Evolutionary conservation across 441 rosid species (phyloP), one percentile per base, ranked within the genome.

Genomic region (Pelargonium cotyledonis): DNA sequence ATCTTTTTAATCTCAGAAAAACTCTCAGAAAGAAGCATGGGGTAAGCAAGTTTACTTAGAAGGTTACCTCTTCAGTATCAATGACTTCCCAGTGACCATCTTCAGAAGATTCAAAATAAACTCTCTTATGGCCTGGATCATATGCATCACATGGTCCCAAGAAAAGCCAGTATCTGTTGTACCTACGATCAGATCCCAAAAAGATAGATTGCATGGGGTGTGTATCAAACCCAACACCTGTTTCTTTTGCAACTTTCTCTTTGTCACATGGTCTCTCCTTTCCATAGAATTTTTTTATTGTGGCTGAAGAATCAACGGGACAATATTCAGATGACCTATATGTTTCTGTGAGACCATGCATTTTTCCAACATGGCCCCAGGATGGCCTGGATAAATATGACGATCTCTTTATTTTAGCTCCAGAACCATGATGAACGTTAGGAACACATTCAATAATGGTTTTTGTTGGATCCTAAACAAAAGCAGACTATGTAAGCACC

Each of bases 81-180:
- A 95, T 85, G 73, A 95, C 90, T 82, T 89, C 88, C 99, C 99
- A 95, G 82, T 86, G 95, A 72, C 99, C 98, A 82, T 92, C 97
- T 82, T 95, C 98, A 73, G 98, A 92, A 70, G 99, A 95, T 82
- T 95, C 99, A 78, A 92, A 88, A 79, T 90, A 95, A 75, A 95
- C 85, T 78, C 97, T 87, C 84, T 80, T 90, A 80, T 95, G 99
- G 53, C 99, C 99, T 23, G 98, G 91, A 77, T 92, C 99, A 81
- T 65, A 70, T 66, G 75, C 72, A 78, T 80, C 82, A 84, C 99
- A 95, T 5, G 99, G 96, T 68, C 97, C 98, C 85, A 95, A 82
- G 84, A 95, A 92, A 80, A 95, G 96, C 99, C 99, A 95, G 80
- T 90, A 95, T 72, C 97, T 85, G 74, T 92, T 95, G 82, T 86